Percentiles rank a stretch among this genome's conserved stretches.
phyloP scores from a whole-genome alignment of 1,284 basidiomycete genomes.

The Leccinum pseudoinsigne region DNA sequence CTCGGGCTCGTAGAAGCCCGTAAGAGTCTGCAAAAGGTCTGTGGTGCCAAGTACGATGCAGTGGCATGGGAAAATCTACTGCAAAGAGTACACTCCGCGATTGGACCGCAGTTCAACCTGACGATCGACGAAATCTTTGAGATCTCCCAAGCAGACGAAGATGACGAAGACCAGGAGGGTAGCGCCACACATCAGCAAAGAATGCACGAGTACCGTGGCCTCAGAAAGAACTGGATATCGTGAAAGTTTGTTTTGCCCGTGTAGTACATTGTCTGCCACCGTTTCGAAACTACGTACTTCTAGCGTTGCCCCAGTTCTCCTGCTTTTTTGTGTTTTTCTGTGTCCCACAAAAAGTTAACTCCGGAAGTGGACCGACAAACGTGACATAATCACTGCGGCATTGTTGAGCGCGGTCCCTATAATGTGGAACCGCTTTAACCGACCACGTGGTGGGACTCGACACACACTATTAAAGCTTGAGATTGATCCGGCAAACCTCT shows the following conservation, averaged over 20 bases:
- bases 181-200: neutral
- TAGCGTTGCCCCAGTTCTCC: too few species aligned
- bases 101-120: neutral
- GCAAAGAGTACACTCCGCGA: neutral
- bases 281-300: neutral
- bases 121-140: neutral
- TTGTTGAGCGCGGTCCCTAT: neutral
- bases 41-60: neutral
- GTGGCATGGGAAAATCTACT: neutral
- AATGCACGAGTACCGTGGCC: neutral
- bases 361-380: neutral
- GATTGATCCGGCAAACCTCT: neutral
- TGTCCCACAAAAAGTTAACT: neutral
- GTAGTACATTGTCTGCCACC: neutral
- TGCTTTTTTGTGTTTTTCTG: too few species aligned
- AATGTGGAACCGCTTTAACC: neutral
- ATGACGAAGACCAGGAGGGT: neutral
- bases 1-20: neutral
- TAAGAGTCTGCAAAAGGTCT: neutral
- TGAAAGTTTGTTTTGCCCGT: neutral
- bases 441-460: neutral
- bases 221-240: neutral
- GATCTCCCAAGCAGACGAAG: neutral
- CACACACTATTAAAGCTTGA: neutral
- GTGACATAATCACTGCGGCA: neutral